Evolutionary conservation across 768 basidiomycete species (phyloP).

Genomic region (Lactarius sp.): DNA sequence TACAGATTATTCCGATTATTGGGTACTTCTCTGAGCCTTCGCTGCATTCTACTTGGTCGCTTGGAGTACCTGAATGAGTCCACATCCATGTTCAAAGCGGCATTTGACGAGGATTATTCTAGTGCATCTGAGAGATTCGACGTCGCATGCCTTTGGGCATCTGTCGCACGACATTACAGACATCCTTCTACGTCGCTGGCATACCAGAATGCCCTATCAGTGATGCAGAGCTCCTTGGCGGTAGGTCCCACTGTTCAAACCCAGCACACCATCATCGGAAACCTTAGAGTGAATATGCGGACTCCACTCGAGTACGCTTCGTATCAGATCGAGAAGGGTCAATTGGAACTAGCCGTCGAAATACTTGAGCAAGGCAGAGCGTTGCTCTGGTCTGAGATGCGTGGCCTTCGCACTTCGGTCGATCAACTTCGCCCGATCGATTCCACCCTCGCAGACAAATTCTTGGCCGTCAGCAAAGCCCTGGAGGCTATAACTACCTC

Average conservation of each 20-base stretch:
- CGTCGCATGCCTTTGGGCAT: not conserved
- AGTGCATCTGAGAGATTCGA: not conserved
- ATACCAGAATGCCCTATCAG: slow-evolving; percentile 3
- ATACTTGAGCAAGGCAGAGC: slow-evolving; percentile 19
- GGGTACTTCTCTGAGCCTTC: not conserved
- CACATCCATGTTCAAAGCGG: not conserved
- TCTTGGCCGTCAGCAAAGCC: not conserved
- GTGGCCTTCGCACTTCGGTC: slow-evolving; percentile 8
- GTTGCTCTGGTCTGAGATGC: too few species aligned
- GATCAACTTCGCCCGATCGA: slow-evolving; percentile 9
- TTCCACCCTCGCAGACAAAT: slow-evolving; percentile 14
- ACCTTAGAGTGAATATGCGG: not conserved
- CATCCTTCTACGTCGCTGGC: not conserved
- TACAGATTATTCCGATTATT: not conserved
- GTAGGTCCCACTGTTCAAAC: slow-evolving; percentile 5
- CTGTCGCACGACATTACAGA: not conserved
- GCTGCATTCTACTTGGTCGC: not conserved
- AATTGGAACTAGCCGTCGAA: slow-evolving; percentile 12
- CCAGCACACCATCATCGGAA: slow-evolving; percentile 1
- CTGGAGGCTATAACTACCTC: not conserved
- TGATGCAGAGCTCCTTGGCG: not conserved
- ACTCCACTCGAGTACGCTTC: slow-evolving; percentile 3
- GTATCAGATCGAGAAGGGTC: not conserved
- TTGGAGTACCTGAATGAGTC: not conserved
- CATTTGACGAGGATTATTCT: not conserved